These are phyloP conservation scores for Ogataea neopini DNA, from an alignment of 805 yeast genomes.

Conservation along the genomic window DNA sequence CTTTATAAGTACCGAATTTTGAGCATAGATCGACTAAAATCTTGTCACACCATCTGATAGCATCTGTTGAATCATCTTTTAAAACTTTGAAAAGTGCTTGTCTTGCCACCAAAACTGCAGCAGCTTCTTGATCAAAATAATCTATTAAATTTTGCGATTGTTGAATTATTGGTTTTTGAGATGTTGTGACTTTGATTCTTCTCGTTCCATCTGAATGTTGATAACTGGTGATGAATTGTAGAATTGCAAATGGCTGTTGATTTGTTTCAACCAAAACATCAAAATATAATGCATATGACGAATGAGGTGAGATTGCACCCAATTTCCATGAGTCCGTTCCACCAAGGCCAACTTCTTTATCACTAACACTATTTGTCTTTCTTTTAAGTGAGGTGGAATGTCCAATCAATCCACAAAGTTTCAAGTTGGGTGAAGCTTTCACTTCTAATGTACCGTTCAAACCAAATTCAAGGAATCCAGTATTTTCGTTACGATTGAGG, in stretches of 20 bases:
- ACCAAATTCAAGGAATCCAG: constrained; percentile 50
- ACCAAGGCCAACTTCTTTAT: constrained; percentile 45
- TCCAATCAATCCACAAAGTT: constrained; percentile 61
- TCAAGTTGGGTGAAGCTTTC: constrained; percentile 49
- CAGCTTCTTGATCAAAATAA: constrained; percentile 70
- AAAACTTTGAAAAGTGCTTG: constrained; percentile 47
- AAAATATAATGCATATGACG: constrained; percentile 58
- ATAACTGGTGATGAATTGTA: constrained; percentile 61
- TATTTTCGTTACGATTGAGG: constrained; percentile 38
- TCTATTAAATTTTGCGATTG: constrained; percentile 41
- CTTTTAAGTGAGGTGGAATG: constrained; percentile 53
- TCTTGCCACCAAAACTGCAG: constrained; percentile 60
- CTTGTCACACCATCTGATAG: constrained; percentile 53
- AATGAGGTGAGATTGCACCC: constrained; percentile 55
- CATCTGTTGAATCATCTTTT: constrained; percentile 38
- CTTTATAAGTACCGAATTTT: constrained; percentile 48
- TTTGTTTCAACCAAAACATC: constrained; percentile 40
- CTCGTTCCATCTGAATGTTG: constrained; percentile 61
- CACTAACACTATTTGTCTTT: constrained; percentile 37
- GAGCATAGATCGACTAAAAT: constrained; percentile 47
- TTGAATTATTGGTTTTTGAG: constrained; percentile 45
- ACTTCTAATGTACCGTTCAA: constrained; percentile 62
- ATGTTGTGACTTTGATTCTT: constrained; percentile 62
- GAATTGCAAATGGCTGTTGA: constrained; percentile 32
- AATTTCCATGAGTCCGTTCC: constrained; percentile 61